Evolutionary conservation across 352 stramenopile genomes (phyloP), one percentile per base, ranked within the genome.

Genomic region (Pythium pyrilobum): DNA sequence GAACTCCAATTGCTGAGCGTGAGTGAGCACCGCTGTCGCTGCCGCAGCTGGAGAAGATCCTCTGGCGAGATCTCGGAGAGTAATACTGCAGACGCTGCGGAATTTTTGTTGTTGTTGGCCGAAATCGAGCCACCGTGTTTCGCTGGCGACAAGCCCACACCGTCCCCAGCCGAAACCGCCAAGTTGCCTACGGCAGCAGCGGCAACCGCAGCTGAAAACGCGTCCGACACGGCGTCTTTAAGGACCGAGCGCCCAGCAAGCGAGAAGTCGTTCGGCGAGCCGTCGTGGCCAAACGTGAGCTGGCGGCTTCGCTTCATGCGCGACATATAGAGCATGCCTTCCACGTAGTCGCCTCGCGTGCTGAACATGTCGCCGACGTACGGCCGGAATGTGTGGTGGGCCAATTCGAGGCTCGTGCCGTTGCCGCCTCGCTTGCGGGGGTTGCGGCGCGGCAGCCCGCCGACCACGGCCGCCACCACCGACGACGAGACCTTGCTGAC

Each of bases 1-100:
- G 74, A 82, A 62, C 82, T 94, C 88, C 88, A 97, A 43, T 93
- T 89, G 29, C 85, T 91, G 10, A 97, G 66, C 21, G 85, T 96
- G 15, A 86, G 69, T 1, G 85, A 82, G 49, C 88, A 97, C 8
- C 80, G 69, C 28, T 93, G 79, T 2, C 67, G 64, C 38, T 77
- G 71, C 28, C 63, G 65, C 11, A 74, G 57, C 36, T 83, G 73
- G 10, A 77, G 62, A 20, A 59, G 50, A 24, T 66, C 55, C 32
- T 69, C 60, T 0, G 39, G 27, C 0, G 60, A 52, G 12, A 67
- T 44, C 36, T 63, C 60, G 0, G 59, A 55, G 5, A 59, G 47
- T 9, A 59, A 5, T 8, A 33, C 41, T 0, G 45, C 52, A 11
- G 55, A 41, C 0, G 29, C 31, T 3, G 24, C 28, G 10, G 32